These are phyloP conservation scores for Prunus campanulata DNA, from an alignment of 306 rosid genomes.

Conservation along the genomic window DNA sequence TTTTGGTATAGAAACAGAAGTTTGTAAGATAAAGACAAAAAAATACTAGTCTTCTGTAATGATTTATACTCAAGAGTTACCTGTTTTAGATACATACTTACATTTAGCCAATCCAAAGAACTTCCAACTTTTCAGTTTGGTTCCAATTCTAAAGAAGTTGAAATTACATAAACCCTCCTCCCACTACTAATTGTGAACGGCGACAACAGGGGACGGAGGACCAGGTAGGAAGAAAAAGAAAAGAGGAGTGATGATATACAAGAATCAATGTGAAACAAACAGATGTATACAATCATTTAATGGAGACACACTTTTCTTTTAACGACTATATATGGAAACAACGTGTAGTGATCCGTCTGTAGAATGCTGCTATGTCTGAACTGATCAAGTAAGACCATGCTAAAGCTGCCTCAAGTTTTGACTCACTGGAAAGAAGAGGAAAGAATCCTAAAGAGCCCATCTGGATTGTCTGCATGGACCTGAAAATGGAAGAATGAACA, in stretches of 20 bases:
- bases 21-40: too few relatives aligned
- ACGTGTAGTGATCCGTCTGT: background rate
- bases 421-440: constrained; percentile 67
- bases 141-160: too few relatives aligned
- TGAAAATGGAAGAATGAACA: constrained; percentile 33
- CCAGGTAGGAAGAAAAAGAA: background rate
- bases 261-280: background rate
- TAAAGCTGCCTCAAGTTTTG: constrained; percentile 31
- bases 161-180: background rate
- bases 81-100: too few relatives aligned
- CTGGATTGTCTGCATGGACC: constrained; percentile 96
- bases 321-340: background rate
- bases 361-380: background rate
- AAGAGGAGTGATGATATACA: background rate
- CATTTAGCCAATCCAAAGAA: background rate
- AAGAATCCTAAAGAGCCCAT: constrained; percentile 85
- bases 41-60: too few relatives aligned
- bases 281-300: background rate
- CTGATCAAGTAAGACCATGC: background rate
- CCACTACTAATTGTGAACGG: background rate
- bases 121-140: too few relatives aligned
- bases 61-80: too few relatives aligned
- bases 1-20: too few relatives aligned
- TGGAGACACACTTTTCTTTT: background rate
- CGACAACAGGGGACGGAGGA: background rate